phyloP scores from a whole-genome alignment of 2,329 filamentous ascomycete species.

The Didymella pinodella region DNA sequence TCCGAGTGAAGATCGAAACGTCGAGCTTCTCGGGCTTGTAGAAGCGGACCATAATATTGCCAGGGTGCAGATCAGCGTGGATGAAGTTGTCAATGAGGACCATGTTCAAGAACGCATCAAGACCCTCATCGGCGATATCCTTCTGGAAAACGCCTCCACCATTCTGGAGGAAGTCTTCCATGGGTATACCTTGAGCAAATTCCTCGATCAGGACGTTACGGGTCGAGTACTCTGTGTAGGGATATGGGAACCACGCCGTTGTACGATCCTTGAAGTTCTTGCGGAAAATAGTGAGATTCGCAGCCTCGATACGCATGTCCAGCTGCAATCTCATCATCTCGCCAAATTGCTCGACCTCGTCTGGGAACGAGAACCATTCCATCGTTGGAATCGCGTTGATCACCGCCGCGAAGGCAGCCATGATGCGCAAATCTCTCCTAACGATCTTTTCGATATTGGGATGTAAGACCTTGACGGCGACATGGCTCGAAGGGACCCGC shows the following conservation, averaged over 20 bases:
- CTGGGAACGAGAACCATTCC: slow-evolving; percentile 94
- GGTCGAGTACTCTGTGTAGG: slow-evolving; percentile 91
- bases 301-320: slow-evolving; percentile 91
- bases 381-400: slow-evolving; percentile 92
- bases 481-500: slow-evolving; percentile 86
- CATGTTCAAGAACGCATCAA: slow-evolving; percentile 97
- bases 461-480: slow-evolving; percentile 95
- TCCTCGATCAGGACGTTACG: slow-evolving; percentile 93
- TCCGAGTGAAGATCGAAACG: slow-evolving; percentile 61
- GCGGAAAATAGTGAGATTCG: slow-evolving; percentile 87
- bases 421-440: slow-evolving; percentile 89
- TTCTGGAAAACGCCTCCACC: slow-evolving; percentile 92
- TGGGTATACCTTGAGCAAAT: slow-evolving; percentile 91
- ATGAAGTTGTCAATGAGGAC: slow-evolving; percentile 96
- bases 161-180: slow-evolving; percentile 88
- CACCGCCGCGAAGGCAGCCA: slow-evolving; percentile 85
- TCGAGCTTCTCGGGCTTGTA: slow-evolving; percentile 81
- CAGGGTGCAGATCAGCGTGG: slow-evolving; percentile 93
- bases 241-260: slow-evolving; percentile 96
- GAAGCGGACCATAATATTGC: slow-evolving; percentile 99
- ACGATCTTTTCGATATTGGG: slow-evolving; percentile 90
- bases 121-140: slow-evolving; percentile 92
- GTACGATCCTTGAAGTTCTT: slow-evolving; percentile 87
- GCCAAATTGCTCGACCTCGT: slow-evolving; percentile 92
- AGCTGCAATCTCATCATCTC: slow-evolving; percentile 99